Evolutionary conservation across 768 basidiomycete genomes (phyloP), one percentile per base, ranked within the genome.

Genomic region (Tulasnella sp.): DNA sequence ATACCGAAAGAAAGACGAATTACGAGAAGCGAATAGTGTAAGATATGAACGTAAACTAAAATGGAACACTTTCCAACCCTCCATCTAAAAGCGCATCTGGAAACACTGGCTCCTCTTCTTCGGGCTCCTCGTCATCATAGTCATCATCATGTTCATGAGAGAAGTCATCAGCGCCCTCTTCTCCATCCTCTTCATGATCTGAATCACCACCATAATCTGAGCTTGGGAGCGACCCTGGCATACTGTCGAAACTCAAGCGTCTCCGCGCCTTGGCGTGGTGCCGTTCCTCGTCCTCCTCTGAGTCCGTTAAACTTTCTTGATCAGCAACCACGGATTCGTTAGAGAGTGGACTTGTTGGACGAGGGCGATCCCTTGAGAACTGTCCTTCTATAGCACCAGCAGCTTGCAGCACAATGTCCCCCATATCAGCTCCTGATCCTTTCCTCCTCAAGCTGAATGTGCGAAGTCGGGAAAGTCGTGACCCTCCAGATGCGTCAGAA

Each of bases 11-110:
- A n/a, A n/a, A n/a, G n/a, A n/a, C n/a, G n/a, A n/a, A n/a, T n/a
- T n/a, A n/a, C n/a, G n/a, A n/a, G n/a, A n/a, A n/a, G n/a, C n/a
- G n/a, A n/a, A n/a, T n/a, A n/a, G n/a, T n/a, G n/a, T n/a, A n/a
- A n/a, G n/a, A n/a, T n/a, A n/a, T n/a, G n/a, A n/a, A n/a, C n/a
- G n/a, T n/a, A n/a, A n/a, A n/a, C n/a, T n/a, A n/a, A n/a, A 77
- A 83, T 24, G 75, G 80, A 46, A 81, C 80, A 58, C 76, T 79
- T 70, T 76, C 77, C 84, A 85, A 88, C 69, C 90, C 85, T 8
- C 79, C 86, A 25, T 81, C 84, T 51, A 83, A 65, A 56, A 89
- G 63, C 63, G 86, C 83, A 59, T 87, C 84, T 57, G 88, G 83
- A 54, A 86, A 80, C 12, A 76, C 78, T 52, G 79, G 78, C 57